These are phyloP conservation scores for Rhizoctonia solani DNA, from an alignment of 1,284 basidiomycete species.

Conservation along the genomic window DNA sequence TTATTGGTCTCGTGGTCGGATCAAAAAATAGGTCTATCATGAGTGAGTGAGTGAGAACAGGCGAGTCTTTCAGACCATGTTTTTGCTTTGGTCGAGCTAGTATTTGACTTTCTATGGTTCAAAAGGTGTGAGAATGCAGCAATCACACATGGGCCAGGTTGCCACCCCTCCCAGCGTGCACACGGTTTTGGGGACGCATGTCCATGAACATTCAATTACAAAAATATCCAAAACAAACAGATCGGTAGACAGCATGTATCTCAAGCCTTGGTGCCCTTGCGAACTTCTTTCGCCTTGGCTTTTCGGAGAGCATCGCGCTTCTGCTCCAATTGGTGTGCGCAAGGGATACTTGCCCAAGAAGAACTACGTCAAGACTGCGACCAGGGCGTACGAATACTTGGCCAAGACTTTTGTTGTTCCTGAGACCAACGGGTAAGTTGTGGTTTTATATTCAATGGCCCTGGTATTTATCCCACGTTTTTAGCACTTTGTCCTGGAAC, in stretches of 20 bases:
- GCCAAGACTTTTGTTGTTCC: conserved; percentile 50
- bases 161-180: no score
- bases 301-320: conserved; percentile 64
- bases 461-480: conserved; percentile 12
- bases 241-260: background rate
- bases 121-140: no score
- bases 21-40: no score
- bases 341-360: conserved; percentile 47
- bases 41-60: no score
- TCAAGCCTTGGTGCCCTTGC: conserved; percentile 20
- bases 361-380: conserved; percentile 48
- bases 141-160: no score
- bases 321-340: conserved; percentile 58
- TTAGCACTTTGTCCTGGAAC: conserved; percentile 51
- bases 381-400: conserved; percentile 53
- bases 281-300: conserved; percentile 54
- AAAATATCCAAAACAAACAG: conserved; percentile 5
- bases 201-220: no score
- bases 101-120: no score
- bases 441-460: background rate
- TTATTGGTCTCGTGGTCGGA: no score
- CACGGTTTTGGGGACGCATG: no score
- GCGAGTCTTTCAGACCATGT: no score
- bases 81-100: no score
- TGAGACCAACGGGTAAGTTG: conserved; percentile 46